These are phyloP conservation scores for Globisporangium echinulatum DNA, from an alignment of 352 stramenopile genomes.

Conservation along the genomic window DNA sequence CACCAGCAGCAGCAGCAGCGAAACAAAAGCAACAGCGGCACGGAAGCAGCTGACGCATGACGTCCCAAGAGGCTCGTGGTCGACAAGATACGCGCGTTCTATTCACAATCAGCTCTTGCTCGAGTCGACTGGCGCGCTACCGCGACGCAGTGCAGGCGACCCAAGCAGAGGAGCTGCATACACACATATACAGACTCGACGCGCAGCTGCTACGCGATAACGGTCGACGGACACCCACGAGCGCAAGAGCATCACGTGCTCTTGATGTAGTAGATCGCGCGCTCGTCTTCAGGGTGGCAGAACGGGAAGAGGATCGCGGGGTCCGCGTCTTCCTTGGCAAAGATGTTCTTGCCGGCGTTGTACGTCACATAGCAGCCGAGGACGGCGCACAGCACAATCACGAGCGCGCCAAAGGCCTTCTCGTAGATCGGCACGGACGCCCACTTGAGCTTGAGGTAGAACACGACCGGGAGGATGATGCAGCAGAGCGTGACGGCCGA, in stretches of 20 bases:
- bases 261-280: conserved; percentile 11
- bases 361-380: conserved; percentile 15
- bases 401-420: conserved; percentile 9
- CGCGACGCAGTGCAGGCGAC: too few relatives aligned
- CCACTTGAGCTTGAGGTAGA: conserved; percentile 21
- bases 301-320: conserved; percentile 4
- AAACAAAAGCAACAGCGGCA: background rate
- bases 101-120: background rate
- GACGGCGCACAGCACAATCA: conserved; percentile 9
- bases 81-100: background rate
- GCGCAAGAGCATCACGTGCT: background rate
- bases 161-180: background rate
- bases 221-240: too few relatives aligned
- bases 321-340: background rate
- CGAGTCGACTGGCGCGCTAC: background rate
- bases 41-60: background rate
- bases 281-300: conserved; percentile 8
- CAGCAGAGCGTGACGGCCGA: conserved; percentile 17
- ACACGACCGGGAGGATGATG: conserved; percentile 24
- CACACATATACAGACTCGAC: background rate
- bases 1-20: too few relatives aligned
- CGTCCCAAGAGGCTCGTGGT: background rate
- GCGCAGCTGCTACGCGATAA: too few relatives aligned
- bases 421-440: conserved; percentile 14
- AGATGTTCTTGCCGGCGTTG: conserved; percentile 9